These are phyloP conservation scores for Septoria petroselini DNA, from an alignment of 2,329 filamentous ascomycete genomes.

Conservation along the genomic window DNA sequence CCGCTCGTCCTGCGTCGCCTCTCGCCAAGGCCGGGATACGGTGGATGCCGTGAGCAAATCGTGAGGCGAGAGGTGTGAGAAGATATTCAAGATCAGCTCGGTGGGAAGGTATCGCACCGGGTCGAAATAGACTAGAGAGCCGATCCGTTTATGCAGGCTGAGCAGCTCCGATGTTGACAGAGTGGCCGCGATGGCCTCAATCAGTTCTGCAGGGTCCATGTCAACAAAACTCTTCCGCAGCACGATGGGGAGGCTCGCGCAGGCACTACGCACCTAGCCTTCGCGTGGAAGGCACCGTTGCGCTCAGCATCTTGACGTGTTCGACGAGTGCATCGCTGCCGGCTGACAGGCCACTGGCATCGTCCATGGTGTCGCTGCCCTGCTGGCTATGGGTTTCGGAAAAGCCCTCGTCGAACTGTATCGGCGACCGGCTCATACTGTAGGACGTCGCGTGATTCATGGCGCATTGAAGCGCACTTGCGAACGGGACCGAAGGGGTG, in stretches of 20 bases:
- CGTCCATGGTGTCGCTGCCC: slow-evolving; percentile 38
- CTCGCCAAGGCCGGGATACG: slow-evolving; percentile 78
- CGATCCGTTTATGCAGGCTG: slow-evolving; percentile 45
- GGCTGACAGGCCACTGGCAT: slow-evolving; percentile 19
- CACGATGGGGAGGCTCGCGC: not conserved
- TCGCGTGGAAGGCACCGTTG: not conserved
- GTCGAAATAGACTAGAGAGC: slow-evolving; percentile 73
- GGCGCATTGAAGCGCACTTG: slow-evolving; percentile 2
- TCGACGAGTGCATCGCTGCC: slow-evolving; percentile 20
- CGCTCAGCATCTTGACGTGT: not conserved
- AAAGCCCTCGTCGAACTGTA: slow-evolving; percentile 66
- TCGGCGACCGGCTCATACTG: slow-evolving; percentile 8
- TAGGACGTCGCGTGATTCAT: slow-evolving; percentile 5
- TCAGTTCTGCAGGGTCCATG: not conserved
- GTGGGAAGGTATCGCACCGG: slow-evolving; percentile 81
- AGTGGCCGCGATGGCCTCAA: not conserved
- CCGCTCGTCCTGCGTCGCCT: slow-evolving; percentile 74
- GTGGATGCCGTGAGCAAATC: slow-evolving; percentile 77
- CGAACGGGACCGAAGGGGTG: not conserved
- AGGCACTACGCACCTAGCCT: not conserved
- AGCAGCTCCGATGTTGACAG: slow-evolving; percentile 2
- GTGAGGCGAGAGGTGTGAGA: slow-evolving; percentile 77
- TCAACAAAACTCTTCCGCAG: not conserved
- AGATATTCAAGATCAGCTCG: slow-evolving; percentile 85
- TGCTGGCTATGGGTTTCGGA: slow-evolving; percentile 59